Base-by-base conservation (phyloP, 1,284 basidiomycete species). In the Phellopilus nigrolimitatus region DNA sequence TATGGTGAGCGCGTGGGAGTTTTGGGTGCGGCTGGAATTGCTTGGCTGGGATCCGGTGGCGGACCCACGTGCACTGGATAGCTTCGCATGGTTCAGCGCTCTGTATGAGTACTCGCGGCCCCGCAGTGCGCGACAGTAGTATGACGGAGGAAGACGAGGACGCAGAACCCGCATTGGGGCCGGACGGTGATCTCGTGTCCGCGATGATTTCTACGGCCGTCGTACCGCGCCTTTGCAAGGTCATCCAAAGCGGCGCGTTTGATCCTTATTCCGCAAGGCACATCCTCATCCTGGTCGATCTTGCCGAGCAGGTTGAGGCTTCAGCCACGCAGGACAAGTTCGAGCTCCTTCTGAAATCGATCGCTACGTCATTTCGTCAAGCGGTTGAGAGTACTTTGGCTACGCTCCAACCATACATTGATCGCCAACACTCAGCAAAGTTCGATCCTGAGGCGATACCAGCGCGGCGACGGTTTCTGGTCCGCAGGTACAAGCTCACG, bases 1-100 rank as follows among this genome's bases (percentile, higher is more conserved):
- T 0, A 78, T 95, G 51, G 85, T 95, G 0, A 86, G 88, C 53
- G 91, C 90, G 33, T 97, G 95, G 94, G 94, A 97, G 68, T 97
- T 95, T 66, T 97, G 93, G 92, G 83, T 83, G 17, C 74, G 93
- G 47, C 71, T 93, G 44, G 95, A 97, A 68, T 78, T 88, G 63
- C 70, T 89, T 3, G 84, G 84, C 2, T 97, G 95, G 93, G 84
- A 93, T 64, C 89, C 89, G 36, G 74, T 40, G 46, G 51, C 25
- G 80, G 77, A 80, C 53, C 67, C 72, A 4, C 69, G 71, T 31
- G 80, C 76, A 54, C 65, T 97, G 17, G 89, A 95, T 59, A 79
- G 78, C 44, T 97, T 93, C 67, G 67, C 73, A 13, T 97, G 93
- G 93, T 93, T 91, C 66, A 69, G 75, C 27, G 76, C 81, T 0